Evolutionary conservation across 2,329 filamentous ascomycete genomes (phyloP), one percentile per base, ranked within the genome.

Genomic region (Hymenoscyphus occultus): DNA sequence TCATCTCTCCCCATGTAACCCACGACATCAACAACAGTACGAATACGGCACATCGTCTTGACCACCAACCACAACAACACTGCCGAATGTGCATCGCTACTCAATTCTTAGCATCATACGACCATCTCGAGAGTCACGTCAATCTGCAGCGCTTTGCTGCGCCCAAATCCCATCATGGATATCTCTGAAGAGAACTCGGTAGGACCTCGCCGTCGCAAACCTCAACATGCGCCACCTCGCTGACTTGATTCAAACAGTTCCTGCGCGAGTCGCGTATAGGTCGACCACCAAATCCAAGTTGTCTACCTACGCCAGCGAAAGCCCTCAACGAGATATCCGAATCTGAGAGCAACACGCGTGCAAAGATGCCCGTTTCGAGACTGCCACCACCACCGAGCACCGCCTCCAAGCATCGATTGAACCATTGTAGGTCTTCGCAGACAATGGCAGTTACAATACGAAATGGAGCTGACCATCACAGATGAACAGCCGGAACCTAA

Each of bases 261-360:
- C 69, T 69, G 65, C 72, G 70, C 60, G 64, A 60, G 60, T 75
- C 74, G 19, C 71, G 74, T 61, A 72, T 73, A 59, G 69, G 63
- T 63, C 67, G 67, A 51, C 71, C 73, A 14, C 67, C 69, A 28
- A 54, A 64, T 62, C 72, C 74, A 56, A 70, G 63, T 62, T 67
- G 67, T 56, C 71, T 74, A 16, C 67, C 69, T 19, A 74, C 73
- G 39, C 76, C 74, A 58, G 71, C 62, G 48, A 73, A 71, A 64
- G 77, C 78, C 3, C 79, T 88, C 16, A 76, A 80, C 10, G 85
- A 88, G 72, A 82, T 86, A 69, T 82, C 79, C 71, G 83, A 87
- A 7, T 87, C 86, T n/a, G 84, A 88, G 71, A 80, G 78, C 76
- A 89, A 89, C 73, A 76, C 81, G 56, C 82, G 85, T 60, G 74